Conservation (phyloP, 2,329 filamentous ascomycete genomes). For the Pseudocercospora ulei region DNA sequence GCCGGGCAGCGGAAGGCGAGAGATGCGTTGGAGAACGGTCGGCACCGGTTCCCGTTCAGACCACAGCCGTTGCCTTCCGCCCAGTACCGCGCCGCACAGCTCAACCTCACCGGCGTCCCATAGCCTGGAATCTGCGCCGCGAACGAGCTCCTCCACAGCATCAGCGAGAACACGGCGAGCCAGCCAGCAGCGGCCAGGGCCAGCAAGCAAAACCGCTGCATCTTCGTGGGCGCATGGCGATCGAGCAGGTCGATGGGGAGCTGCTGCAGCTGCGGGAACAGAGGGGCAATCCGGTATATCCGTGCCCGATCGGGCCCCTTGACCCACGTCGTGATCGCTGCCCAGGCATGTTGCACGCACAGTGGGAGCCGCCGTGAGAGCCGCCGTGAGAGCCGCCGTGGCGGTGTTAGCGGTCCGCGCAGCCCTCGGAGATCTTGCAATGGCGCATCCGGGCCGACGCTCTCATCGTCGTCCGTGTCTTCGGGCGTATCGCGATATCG, state of each 20-base stretch:
- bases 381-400: conserved; percentile 27
- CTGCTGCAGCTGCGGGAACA: conserved; percentile 58
- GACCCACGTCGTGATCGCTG: conserved; percentile 38
- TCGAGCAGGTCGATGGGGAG: conserved; percentile 57
- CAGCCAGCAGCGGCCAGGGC: conserved; percentile 55
- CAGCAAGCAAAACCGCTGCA: conserved; percentile 52
- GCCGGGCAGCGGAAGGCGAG: conserved; percentile 68
- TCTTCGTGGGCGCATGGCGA: conserved; percentile 50
- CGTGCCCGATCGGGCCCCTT: conserved; percentile 44
- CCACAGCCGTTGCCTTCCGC: conserved; percentile 60
- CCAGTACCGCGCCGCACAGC: conserved; percentile 64
- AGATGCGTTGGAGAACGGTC: conserved; percentile 60
- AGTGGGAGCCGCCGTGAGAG: conserved; percentile 26
- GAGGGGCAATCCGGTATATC: conserved; percentile 42
- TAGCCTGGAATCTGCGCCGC: conserved; percentile 55
- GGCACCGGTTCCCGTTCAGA: conserved; percentile 62
- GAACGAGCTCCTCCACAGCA: conserved; percentile 55
- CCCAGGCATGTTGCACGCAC: conserved; percentile 31
- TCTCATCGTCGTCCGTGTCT: conserved; percentile 29
- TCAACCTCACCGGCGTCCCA: conserved; percentile 55
- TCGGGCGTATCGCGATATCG: conserved; percentile 31
- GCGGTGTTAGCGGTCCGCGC: conserved; percentile 11
- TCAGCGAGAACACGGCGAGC: conserved; percentile 59
- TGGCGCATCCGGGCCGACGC: conserved; percentile 25
- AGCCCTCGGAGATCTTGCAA: conserved; percentile 22